Base-by-base conservation (phyloP, 2,329 filamentous ascomycete species). In the Aciculosporium take region DNA sequence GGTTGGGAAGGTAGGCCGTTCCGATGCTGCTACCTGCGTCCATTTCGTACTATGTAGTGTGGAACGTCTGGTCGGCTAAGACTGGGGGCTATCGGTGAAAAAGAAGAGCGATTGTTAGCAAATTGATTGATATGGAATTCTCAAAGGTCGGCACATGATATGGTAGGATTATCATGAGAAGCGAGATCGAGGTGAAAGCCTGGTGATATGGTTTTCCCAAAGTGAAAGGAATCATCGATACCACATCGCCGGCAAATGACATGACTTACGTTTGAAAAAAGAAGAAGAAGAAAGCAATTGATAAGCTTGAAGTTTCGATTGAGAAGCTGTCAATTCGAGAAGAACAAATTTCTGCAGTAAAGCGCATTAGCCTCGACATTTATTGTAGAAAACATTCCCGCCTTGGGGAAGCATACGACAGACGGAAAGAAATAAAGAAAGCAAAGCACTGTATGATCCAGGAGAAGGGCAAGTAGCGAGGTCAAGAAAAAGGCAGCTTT, bases 1-100 rank as follows among this genome's bases (percentile, higher is more conserved):
- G 57, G 47, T 48, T 52, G 41, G 55, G 36, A 33, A 57, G 50
- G 46, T 60, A 63, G 23, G 58, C 49, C 18, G 49, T 47, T 27
- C 56, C 51, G 46, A 58, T 51, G 36, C 49, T 53, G 40, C 47
- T 52, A 45, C 53, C 52, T 47, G 52, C 47, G 45, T 65, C 63
- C 63, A 66, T 66, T 43, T 46, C 13, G 35, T 28, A 9, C 9
- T 25, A 8, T 53, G 43, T 37, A 25, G 36, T 53, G 49, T 49
- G 42, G 43, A 45, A 47, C 46, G 37, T 50, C 45, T 46, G 56
- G 52, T 53, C 53, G 51, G 52, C 51, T 62, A 63, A 57, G 53
- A 55, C 51, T 58, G 55, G 51, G 44, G 48, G 45, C 49, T 49
- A 47, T 48, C 52, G 42, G 25, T 21, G 12, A 13, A 41, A 29